A percentile compares a stretch with the other conserved stretches of the same genome.
phyloP scores from a whole-genome alignment of 1,284 basidiomycete genomes.

The Cutaneotrichosporon cutaneum region DNA sequence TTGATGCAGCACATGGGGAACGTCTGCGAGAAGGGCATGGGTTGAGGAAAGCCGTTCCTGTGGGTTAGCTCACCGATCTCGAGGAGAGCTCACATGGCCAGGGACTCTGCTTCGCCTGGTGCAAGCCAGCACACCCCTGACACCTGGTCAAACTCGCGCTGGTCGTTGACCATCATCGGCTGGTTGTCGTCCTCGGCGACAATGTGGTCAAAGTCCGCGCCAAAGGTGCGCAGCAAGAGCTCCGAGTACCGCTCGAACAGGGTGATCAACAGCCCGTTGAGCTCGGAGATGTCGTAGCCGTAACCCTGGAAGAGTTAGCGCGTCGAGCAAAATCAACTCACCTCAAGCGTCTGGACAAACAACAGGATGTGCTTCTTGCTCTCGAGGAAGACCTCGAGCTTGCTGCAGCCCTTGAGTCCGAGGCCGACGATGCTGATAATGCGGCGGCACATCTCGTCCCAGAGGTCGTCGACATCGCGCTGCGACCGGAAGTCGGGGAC shows the following conservation, averaged over 20 bases:
- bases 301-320: conserved; percentile 62
- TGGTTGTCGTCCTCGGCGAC: conserved; percentile 86
- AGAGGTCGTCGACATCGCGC: conserved; percentile 90
- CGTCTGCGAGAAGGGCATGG: conserved; percentile 90
- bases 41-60: conserved; percentile 70
- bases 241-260: conserved; percentile 89
- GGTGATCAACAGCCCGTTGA: conserved; percentile 80
- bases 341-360: conserved; percentile 93
- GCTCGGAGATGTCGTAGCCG: conserved; percentile 75
- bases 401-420: conserved; percentile 71
- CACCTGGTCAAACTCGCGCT: conserved; percentile 71
- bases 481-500: conserved; percentile 78
- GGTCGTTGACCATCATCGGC: conserved; percentile 78
- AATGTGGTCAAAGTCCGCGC: conserved; percentile 75
- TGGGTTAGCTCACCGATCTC: conserved; percentile 9
- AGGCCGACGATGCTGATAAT: conserved; percentile 73
- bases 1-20: conserved; percentile 95
- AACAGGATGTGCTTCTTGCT: conserved; percentile 81
- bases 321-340: conserved; percentile 47
- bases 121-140: conserved; percentile 82
- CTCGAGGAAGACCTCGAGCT: conserved; percentile 77
- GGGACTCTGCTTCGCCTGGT: conserved; percentile 63
- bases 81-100: conserved; percentile 60
- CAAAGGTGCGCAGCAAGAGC: conserved; percentile 79
- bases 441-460: conserved; percentile 82